Conservation (phyloP, 1,284 basidiomycete species). For the Laetiporus sulphureus region DNA sequence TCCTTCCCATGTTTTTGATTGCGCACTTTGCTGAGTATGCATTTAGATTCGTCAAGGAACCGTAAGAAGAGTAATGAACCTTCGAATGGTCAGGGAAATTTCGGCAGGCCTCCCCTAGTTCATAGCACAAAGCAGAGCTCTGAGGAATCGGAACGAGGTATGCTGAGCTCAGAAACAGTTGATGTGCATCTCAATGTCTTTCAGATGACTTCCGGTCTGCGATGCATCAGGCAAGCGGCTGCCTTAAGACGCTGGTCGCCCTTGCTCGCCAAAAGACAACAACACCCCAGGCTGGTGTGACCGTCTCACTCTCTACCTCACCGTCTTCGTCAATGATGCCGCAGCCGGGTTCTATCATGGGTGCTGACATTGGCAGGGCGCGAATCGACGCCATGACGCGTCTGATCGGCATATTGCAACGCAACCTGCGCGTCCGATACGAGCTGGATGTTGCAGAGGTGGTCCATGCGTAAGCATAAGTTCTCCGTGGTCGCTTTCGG, state of each 20-base stretch:
- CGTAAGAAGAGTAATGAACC: slow-evolving; percentile 29
- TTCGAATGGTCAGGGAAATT: slow-evolving; percentile 29
- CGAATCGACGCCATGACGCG: slow-evolving; percentile 60
- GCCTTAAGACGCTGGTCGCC: slow-evolving; percentile 44
- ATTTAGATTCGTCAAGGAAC: slow-evolving; percentile 33
- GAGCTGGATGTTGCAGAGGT: slow-evolving; percentile 70
- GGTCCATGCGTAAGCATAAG: slow-evolving; percentile 57
- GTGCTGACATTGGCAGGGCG: slow-evolving; percentile 45
- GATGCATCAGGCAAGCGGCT: slow-evolving; percentile 51
- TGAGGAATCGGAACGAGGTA: slow-evolving; percentile 25
- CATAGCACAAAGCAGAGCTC: slow-evolving; percentile 12
- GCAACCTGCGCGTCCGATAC: slow-evolving; percentile 71
- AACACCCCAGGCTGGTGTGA: slow-evolving; percentile 5
- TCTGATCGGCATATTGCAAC: slow-evolving; percentile 66
- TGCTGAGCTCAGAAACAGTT: neutral
- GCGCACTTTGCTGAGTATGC: too few species aligned
- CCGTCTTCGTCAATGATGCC: slow-evolving; percentile 34
- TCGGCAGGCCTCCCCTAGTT: slow-evolving; percentile 24
- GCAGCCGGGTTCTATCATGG: slow-evolving; percentile 27
- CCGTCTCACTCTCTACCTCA: slow-evolving; percentile 33
- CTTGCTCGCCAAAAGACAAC: slow-evolving; percentile 12
- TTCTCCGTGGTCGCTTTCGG: neutral
- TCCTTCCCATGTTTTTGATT: too few species aligned
- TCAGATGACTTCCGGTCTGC: slow-evolving; percentile 66
- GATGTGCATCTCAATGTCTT: neutral